phyloP scores from a whole-genome alignment of 2,329 filamentous ascomycete species.

The Zasmidium citrigriseum region DNA sequence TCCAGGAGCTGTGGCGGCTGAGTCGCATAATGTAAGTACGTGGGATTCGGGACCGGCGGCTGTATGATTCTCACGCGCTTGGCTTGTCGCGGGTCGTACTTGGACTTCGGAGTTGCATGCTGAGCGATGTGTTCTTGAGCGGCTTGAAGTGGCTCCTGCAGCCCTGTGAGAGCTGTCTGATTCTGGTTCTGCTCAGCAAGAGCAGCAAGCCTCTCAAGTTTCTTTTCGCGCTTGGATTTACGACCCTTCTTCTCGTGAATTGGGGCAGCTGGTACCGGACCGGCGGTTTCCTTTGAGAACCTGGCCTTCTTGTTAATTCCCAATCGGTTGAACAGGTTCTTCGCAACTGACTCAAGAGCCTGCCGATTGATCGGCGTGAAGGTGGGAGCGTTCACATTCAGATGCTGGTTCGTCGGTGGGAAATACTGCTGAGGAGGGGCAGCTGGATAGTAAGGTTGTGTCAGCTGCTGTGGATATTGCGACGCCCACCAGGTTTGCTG shows the following conservation, averaged over 20 bases:
- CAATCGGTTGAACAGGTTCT: neutral
- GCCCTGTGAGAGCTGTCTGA: neutral
- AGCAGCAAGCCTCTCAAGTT: neutral
- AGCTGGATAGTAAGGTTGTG: neutral
- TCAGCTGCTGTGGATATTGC: constrained; percentile 3
- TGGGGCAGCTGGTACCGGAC: neutral
- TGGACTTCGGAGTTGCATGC: neutral
- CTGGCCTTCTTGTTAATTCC: neutral
- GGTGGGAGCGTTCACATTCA: neutral
- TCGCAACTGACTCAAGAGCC: neutral
- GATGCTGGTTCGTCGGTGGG: neutral
- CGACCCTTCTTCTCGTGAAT: neutral
- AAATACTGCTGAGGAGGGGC: neutral
- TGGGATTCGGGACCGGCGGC: constrained; percentile 23
- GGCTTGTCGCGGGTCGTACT: constrained; percentile 1
- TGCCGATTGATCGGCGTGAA: constrained; percentile 6
- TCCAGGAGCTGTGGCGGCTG: constrained; percentile 10
- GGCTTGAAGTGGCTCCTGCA: neutral
- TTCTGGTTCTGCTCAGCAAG: neutral
- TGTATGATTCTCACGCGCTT: constrained; percentile 15
- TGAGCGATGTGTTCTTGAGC: neutral
- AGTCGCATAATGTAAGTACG: constrained; percentile 23
- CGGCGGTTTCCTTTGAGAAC: neutral
- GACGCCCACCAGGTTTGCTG: neutral
- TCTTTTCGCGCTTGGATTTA: neutral